Base-by-base conservation (phyloP, 2,329 filamentous ascomycete genomes). In the Neocucurbitaria cava region DNA sequence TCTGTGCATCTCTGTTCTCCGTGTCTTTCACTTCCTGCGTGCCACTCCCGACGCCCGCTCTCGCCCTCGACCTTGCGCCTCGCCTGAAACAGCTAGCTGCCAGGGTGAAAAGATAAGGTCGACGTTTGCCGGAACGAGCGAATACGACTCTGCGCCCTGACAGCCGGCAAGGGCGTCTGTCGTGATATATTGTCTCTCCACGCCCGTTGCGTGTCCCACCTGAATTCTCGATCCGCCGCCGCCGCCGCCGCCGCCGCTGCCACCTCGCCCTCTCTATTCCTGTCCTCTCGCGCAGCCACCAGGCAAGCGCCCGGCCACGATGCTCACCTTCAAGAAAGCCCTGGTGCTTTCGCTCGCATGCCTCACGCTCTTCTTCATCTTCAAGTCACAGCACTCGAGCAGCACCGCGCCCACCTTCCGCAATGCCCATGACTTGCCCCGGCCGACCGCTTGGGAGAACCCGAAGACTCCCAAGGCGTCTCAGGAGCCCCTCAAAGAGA, bases 241-340 rank as follows among this genome's bases (percentile, higher is more conserved):
- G 26, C 31, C 52, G 15, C 15, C 23, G 17, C 31, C 41, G 42
- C 41, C 43, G 26, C 31, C 52, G 15, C 15, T 18, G 17, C 31
- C 41, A 39, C 49, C 41, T 39, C 21, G 28, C 39, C 13, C 39
- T 40, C 45, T 26, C 52, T 40, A 24, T 21, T 41, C 30, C 28
- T 30, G 13, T 21, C 8, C 43, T 23, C 33, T 10, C 45, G 43
- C 18, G 35, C 49, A 20, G 31, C 38, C 52, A 21, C 24, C 43
- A 23, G 43, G 42, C 36, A 21, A 33, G 35, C 58, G 35, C 41
- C 44, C 41, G 57, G 56, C 49, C 71, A 79, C 70, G 54, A 96
- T 96, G 91, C 83, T 93, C 74, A 90, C 89, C 69, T 91, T 90
- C 72, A 86, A 87, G 70, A 89, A 90, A 77, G 89, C 90, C 70